phyloP scores from a whole-genome alignment of 2,329 filamentous ascomycete genomes.

The Fusarium agapanthi region DNA sequence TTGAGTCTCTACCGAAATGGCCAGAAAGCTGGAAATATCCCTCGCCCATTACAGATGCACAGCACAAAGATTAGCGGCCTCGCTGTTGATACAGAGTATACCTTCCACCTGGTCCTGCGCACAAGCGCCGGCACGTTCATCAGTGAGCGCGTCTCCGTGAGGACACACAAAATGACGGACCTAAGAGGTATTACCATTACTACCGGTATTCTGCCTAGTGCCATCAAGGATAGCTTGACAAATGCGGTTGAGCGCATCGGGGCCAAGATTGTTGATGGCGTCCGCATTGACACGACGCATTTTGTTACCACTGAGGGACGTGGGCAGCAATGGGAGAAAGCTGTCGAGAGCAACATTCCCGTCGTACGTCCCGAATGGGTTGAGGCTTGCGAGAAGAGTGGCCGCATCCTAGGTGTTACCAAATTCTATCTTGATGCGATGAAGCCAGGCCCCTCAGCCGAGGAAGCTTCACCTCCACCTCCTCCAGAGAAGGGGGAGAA shows the following conservation, averaged over 20 bases:
- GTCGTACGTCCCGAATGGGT: constrained; percentile 98
- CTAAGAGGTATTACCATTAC: constrained; percentile 95
- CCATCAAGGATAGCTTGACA: constrained; percentile 76
- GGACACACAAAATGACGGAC: constrained; percentile 99
- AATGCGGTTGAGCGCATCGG: constrained; percentile 87
- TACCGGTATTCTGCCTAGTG: constrained; percentile 81
- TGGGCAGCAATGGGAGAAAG: constrained; percentile 93
- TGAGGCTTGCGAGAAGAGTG: constrained; percentile 92
- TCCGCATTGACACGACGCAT: constrained; percentile 97
- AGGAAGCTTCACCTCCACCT: constrained; percentile 44
- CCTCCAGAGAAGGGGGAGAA: constrained; percentile 48
- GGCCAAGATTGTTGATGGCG: constrained; percentile 87
- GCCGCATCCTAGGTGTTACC: constrained; percentile 90
- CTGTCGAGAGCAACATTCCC: constrained; percentile 96
- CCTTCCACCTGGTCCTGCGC: constrained; percentile 89
- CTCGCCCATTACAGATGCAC: constrained; percentile 83
- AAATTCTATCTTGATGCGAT: constrained; percentile 94
- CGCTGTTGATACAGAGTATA: constrained; percentile 96
- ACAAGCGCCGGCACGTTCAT: constrained; percentile 89
- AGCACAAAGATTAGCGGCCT: constrained; percentile 97
- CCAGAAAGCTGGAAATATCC: constrained; percentile 95
- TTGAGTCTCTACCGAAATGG: constrained; percentile 94
- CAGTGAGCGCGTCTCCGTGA: constrained; percentile 84
- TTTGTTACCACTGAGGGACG: constrained; percentile 96
- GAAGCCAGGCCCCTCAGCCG: constrained; percentile 54